Evolutionary conservation across 441 rosid species (phyloP).

Genomic region (Pelargonium myrrhifolium): DNA sequence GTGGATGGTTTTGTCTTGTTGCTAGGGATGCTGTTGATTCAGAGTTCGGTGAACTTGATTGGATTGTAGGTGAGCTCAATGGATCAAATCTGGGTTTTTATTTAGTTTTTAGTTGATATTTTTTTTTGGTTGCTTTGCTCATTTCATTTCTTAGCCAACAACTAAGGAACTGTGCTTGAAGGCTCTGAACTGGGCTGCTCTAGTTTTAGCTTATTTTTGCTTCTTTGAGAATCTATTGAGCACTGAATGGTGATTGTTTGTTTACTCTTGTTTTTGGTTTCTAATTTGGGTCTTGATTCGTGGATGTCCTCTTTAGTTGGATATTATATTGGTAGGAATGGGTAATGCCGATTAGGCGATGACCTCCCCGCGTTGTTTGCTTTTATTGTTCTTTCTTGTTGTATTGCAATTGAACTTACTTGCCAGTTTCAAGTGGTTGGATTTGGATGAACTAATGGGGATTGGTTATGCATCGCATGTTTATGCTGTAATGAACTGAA

Average conservation of each 20-base stretch:
- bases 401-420: background rate
- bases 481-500: background rate
- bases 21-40: too few species aligned
- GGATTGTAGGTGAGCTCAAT: background rate
- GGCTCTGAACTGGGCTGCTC: conserved; percentile 1
- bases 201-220: background rate
- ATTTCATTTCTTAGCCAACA: background rate
- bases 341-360: background rate
- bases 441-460: conserved; percentile 1
- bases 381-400: background rate
- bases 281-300: conserved; percentile 11
- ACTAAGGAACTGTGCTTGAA: background rate
- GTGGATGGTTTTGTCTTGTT: conserved; percentile 1
- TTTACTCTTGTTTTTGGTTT: conserved; percentile 4
- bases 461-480: background rate
- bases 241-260: background rate
- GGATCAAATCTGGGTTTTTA: background rate
- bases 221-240: background rate
- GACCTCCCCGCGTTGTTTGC: background rate
- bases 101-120: background rate
- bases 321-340: background rate
- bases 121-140: background rate
- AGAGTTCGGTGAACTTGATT: background rate
- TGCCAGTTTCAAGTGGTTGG: background rate
- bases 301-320: conserved; percentile 18